Evolutionary conservation across 805 yeast species (phyloP).

Genomic region (Wickerhamiella musiphila): DNA sequence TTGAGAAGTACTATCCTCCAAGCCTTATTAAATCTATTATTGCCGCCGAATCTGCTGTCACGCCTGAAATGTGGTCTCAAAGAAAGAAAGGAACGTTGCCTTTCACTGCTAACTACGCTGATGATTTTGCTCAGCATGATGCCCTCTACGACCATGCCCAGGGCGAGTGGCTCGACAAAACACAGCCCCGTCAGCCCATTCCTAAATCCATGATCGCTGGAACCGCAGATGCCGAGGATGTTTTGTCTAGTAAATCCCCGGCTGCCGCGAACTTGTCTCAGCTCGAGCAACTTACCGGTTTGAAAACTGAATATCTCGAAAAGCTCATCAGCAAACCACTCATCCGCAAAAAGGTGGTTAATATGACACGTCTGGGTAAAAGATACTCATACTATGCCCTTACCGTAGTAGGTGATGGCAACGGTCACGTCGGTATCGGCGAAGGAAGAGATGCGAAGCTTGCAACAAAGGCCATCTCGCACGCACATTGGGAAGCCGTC

Average conservation of each 20-base stretch:
- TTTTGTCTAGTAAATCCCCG: constrained; percentile 20
- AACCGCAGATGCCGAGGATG: constrained; percentile 14
- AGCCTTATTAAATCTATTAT: constrained; percentile 66
- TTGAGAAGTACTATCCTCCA: constrained; percentile 66
- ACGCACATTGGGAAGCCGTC: constrained; percentile 89
- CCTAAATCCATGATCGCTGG: constrained; percentile 40
- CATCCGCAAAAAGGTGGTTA: constrained; percentile 51
- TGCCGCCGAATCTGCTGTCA: constrained; percentile 58
- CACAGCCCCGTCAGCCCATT: constrained; percentile 39
- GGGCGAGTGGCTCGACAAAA: constrained; percentile 30
- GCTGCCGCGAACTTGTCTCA: constrained; percentile 19
- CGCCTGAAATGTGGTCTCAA: constrained; percentile 40
- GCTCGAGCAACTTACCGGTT: constrained; percentile 20
- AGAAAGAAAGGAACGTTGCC: constrained; percentile 28
- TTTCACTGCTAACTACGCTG: constrained; percentile 55
- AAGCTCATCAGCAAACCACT: constrained; percentile 17
- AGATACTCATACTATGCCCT: constrained; percentile 56
- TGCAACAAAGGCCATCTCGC: constrained; percentile 52
- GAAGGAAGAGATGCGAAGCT: constrained; percentile 81
- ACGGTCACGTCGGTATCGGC: constrained; percentile 89
- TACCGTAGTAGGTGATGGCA: constrained; percentile 80
- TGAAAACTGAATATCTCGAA: constrained; percentile 14
- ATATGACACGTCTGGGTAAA: constrained; percentile 48
- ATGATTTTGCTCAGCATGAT: constrained; percentile 55
- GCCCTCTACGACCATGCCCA: constrained; percentile 54